These are phyloP conservation scores for Myriosclerotinia scirpicola DNA, from an alignment of 2,329 filamentous ascomycete species.

Conservation along the genomic window DNA sequence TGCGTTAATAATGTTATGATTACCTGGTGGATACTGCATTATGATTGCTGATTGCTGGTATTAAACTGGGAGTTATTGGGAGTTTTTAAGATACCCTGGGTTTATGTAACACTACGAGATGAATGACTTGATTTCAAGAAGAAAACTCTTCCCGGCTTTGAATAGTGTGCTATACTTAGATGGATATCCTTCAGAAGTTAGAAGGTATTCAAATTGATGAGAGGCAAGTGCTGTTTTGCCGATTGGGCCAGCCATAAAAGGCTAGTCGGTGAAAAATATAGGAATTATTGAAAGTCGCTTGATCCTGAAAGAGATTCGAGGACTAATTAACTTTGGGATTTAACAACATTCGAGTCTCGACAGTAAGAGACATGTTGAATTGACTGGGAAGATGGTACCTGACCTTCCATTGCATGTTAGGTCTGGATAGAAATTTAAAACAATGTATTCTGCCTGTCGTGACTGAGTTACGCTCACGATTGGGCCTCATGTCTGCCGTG, in stretches of 20 bases:
- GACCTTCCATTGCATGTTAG: not conserved
- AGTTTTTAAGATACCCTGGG: slow-evolving; percentile 16
- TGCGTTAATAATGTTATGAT: slow-evolving; percentile 32
- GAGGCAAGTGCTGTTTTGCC: not conserved
- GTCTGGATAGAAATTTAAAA: not conserved
- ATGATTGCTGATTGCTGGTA: not conserved
- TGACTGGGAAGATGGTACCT: not conserved
- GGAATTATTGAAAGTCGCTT: not conserved
- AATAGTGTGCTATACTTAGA: not conserved
- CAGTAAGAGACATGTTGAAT: not conserved
- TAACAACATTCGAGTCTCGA: not conserved
- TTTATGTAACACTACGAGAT: slow-evolving; percentile 1
- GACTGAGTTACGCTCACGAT: not conserved
- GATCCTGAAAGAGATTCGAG: not conserved
- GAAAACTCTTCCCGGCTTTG: not conserved
- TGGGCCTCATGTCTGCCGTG: not conserved
- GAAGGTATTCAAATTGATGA: not conserved
- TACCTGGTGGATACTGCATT: not conserved
- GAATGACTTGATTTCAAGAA: not conserved
- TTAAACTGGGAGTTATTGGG: slow-evolving; percentile 10
- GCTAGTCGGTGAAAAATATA: not conserved
- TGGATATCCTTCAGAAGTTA: not conserved
- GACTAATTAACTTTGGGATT: not conserved
- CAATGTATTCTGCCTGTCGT: not conserved
- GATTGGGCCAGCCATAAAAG: not conserved